These are phyloP conservation scores for Trichoderma reesei DNA, from an alignment of 495 filamentous ascomycete species.

Conservation along the genomic window DNA sequence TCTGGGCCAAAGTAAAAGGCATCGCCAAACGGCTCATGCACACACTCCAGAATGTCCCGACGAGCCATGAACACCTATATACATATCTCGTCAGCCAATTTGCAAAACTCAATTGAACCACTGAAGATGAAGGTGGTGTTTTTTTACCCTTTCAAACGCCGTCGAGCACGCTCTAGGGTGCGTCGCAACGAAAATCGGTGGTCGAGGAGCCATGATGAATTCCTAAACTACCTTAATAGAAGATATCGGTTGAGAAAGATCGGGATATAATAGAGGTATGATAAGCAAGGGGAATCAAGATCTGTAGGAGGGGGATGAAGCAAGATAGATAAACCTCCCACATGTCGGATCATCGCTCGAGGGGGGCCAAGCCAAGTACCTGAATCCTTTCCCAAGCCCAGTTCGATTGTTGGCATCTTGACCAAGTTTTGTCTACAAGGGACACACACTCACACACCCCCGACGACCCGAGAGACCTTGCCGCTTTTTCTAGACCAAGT, in stretches of 20 bases:
- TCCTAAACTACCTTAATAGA: not conserved
- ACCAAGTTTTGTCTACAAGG: not conserved
- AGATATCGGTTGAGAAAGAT: not conserved
- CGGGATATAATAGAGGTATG: not conserved
- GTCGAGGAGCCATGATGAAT: slow-evolving; percentile 34
- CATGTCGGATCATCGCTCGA: not conserved
- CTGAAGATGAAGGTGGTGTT: not conserved
- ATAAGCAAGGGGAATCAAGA: not conserved
- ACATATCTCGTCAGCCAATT: not conserved
- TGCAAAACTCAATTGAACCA: too few species aligned
- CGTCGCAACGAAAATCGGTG: slow-evolving; percentile 76
- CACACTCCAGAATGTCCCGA: slow-evolving; percentile 62
- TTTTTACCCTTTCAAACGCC: slow-evolving; percentile 78
- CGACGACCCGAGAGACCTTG: not conserved
- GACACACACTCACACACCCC: not conserved
- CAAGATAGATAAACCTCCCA: not conserved
- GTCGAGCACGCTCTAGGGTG: slow-evolving; percentile 92
- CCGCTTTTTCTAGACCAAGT: not conserved
- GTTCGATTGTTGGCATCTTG: not conserved
- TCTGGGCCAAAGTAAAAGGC: slow-evolving; percentile 94
- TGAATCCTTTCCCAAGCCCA: not conserved
- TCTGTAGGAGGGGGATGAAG: not conserved
- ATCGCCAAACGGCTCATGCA: slow-evolving; percentile 95
- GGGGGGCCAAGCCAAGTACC: not conserved
- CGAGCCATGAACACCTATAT: slow-evolving; percentile 90